Conservation (phyloP, 2,329 filamentous ascomycete species). For the Colletotrichum cuscutae region DNA sequence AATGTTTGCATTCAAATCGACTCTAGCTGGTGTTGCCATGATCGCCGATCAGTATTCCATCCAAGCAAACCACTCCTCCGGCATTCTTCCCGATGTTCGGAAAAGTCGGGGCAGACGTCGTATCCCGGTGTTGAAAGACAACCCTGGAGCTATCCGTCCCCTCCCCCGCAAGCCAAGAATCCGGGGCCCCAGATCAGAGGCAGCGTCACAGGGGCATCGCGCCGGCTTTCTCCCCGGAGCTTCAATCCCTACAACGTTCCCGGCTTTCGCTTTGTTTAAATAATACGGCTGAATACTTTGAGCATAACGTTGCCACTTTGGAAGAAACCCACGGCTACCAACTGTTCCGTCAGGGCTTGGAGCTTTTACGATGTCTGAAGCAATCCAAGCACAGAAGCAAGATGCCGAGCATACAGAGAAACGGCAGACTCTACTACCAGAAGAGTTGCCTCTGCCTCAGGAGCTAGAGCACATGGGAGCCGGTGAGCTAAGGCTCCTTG, state of each 20-base stretch:
- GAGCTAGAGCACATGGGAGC: neutral
- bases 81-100: slow-evolving; percentile 10
- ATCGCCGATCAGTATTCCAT: neutral
- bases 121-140: neutral
- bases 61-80: neutral
- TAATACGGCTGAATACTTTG: neutral
- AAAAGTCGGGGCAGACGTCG: neutral
- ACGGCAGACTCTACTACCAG: neutral
- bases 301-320: neutral
- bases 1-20: neutral
- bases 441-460: slow-evolving; percentile 11
- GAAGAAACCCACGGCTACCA: neutral
- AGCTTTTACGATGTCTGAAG: slow-evolving; percentile 4
- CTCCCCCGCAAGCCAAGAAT: slow-evolving; percentile 24
- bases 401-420: slow-evolving; percentile 19
- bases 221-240: slow-evolving; percentile 21
- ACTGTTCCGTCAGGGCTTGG: neutral
- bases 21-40: neutral
- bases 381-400: slow-evolving; percentile 6
- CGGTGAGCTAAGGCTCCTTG: slow-evolving; percentile 4
- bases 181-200: slow-evolving; percentile 17
- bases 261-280: neutral
- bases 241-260: neutral
- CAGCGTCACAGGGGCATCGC: neutral
- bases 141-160: neutral